phyloP scores from a whole-genome alignment of 2,329 filamentous ascomycete genomes.

The Colletotrichum lupini region DNA sequence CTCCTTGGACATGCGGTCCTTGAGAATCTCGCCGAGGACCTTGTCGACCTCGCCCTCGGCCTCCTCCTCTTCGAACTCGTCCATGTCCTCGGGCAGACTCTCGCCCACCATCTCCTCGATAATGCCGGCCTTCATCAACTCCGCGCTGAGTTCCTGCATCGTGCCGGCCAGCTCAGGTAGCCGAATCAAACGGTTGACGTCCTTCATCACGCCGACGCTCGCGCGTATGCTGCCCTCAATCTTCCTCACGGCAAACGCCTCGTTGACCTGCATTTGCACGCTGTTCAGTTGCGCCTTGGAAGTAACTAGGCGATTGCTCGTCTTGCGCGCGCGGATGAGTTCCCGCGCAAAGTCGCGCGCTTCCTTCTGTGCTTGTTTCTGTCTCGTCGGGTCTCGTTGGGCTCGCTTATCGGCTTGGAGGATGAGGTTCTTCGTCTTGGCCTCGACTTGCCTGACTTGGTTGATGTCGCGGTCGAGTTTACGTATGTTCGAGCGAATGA shows the following conservation, averaged over 20 bases:
- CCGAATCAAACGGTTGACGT: slow-evolving; percentile 87
- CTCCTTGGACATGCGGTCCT: slow-evolving; percentile 77
- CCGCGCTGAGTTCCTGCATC: slow-evolving; percentile 87
- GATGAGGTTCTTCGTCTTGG: slow-evolving; percentile 87
- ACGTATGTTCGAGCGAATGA: slow-evolving; percentile 90
- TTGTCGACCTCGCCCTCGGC: slow-evolving; percentile 88
- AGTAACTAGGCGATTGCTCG: slow-evolving; percentile 79
- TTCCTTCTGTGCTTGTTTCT: slow-evolving; percentile 83
- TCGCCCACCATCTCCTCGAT: slow-evolving; percentile 98
- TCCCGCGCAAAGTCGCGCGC: slow-evolving; percentile 90
- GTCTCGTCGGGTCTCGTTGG: slow-evolving; percentile 81
- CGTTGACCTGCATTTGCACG: slow-evolving; percentile 97
- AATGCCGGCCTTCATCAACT: slow-evolving; percentile 93
- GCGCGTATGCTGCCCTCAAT: slow-evolving; percentile 92
- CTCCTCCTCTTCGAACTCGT: slow-evolving; percentile 78
- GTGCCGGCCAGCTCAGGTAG: slow-evolving; percentile 89
- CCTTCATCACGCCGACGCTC: slow-evolving; percentile 94
- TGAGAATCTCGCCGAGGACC: slow-evolving; percentile 89
- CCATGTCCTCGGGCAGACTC: slow-evolving; percentile 78
- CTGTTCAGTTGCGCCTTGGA: slow-evolving; percentile 91
- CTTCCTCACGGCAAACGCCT: slow-evolving; percentile 94
- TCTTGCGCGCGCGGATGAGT: slow-evolving; percentile 84
- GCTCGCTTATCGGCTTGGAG: slow-evolving; percentile 83
- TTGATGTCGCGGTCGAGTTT: slow-evolving; percentile 94
- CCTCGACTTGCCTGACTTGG: slow-evolving; percentile 80